A percentile compares a stretch with the other conserved stretches of the same genome.
phyloP scores from a whole-genome alignment of 257 asterid genomes.

The Misopates orontium region DNA sequence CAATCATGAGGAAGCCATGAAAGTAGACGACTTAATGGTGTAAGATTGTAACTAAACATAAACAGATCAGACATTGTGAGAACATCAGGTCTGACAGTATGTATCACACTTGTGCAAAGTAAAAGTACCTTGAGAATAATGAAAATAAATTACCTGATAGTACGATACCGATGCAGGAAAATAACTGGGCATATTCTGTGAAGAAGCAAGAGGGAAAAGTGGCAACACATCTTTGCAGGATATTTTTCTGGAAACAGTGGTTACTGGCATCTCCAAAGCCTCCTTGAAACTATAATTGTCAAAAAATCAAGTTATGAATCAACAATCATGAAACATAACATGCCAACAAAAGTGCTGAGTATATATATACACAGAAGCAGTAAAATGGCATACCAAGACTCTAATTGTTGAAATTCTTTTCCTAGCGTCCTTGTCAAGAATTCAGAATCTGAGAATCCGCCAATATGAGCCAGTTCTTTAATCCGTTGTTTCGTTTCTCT shows the following conservation, averaged over 20 bases:
- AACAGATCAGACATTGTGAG: background rate
- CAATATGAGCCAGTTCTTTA: slow-evolving; percentile 68
- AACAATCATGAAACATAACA: slow-evolving; percentile 21
- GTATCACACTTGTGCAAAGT: slow-evolving; percentile 6
- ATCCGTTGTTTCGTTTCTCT: slow-evolving; percentile 78
- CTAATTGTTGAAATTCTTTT: slow-evolving; percentile 76
- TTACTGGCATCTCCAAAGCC: slow-evolving; percentile 86
- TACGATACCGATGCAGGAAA: slow-evolving; percentile 71
- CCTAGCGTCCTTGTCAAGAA: slow-evolving; percentile 77
- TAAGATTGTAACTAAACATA: background rate
- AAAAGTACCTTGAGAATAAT: background rate
- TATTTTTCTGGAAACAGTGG: slow-evolving; percentile 74
- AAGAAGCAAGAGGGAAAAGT: slow-evolving; percentile 70
- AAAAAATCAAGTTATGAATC: slow-evolving; percentile 16
- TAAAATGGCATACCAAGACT: slow-evolving; percentile 56
- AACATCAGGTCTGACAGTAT: background rate
- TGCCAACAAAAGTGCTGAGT: slow-evolving; percentile 7
- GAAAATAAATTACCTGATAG: slow-evolving; percentile 53
- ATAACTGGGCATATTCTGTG: slow-evolving; percentile 33
- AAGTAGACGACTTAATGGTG: background rate
- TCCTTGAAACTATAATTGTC: slow-evolving; percentile 70
- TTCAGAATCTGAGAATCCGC: slow-evolving; percentile 81
- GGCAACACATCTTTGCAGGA: slow-evolving; percentile 77
- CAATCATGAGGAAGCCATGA: slow-evolving; percentile 14
- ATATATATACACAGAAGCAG: no score